Evolutionary conservation across 2,329 filamentous ascomycete species (phyloP).

Genomic region (Diaporthe australafricana): DNA sequence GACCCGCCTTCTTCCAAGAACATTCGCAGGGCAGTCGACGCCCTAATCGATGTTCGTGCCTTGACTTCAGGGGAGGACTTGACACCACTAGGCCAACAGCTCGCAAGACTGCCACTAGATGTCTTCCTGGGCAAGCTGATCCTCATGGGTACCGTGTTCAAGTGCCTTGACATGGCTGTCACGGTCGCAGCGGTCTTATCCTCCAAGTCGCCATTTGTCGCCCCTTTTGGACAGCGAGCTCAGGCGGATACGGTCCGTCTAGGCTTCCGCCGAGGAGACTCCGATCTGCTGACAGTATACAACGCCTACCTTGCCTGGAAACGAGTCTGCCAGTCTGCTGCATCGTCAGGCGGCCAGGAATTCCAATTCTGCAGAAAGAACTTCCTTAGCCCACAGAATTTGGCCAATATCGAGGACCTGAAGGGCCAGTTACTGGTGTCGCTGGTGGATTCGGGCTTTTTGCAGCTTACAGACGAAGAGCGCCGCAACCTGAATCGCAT

Average conservation of each 20-base stretch:
- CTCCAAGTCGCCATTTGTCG: conserved; percentile 93
- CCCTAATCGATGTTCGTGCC: conserved; percentile 91
- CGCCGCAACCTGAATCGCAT: conserved; percentile 74
- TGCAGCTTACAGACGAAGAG: conserved; percentile 81
- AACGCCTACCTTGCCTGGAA: conserved; percentile 95
- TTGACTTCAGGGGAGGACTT: conserved; percentile 84
- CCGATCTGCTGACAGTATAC: conserved; percentile 91
- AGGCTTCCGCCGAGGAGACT: conserved; percentile 86
- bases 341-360: conserved; percentile 72
- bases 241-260: conserved; percentile 85
- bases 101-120: conserved; percentile 90
- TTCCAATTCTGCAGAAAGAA: conserved; percentile 95
- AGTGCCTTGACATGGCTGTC: conserved; percentile 89
- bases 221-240: conserved; percentile 83
- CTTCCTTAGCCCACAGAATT: conserved; percentile 88
- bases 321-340: conserved; percentile 77
- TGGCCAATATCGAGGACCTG: conserved; percentile 93
- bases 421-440: conserved; percentile 91
- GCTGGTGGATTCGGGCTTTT: conserved; percentile 85
- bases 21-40: conserved; percentile 91
- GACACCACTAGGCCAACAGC: conserved; percentile 85
- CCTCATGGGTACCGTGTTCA: conserved; percentile 86
- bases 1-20: conserved; percentile 94
- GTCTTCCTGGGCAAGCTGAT: conserved; percentile 96
- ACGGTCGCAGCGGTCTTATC: conserved; percentile 94